Base-by-base conservation (phyloP, 2,329 filamentous ascomycete species). In the Neurospora sp. region DNA sequence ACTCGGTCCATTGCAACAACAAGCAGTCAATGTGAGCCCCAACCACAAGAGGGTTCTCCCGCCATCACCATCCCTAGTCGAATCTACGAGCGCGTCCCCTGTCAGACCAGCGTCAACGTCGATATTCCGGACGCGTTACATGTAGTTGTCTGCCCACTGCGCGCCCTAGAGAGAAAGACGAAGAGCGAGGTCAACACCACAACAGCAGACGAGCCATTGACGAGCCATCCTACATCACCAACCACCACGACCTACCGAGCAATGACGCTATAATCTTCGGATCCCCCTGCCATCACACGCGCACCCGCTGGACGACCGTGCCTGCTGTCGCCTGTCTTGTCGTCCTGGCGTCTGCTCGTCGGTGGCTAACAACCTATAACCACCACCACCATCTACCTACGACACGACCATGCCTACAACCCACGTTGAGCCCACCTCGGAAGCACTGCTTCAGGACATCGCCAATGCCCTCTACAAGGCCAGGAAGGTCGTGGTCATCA, bases 401-500 rank as follows among this genome's bases (percentile, higher is more conserved):
- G 7, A 6, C 52, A 19, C 43, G 73, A 84, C 76, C 58, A 90
- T 90, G 87, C 87, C 87, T 66, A 89, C 85, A 33, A 80, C 82
- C 69, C 87, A 87, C 73, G 84, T 89, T 70, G 81, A 81, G 52
- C 82, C 85, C 10, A 80, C 81, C 52, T 84, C 86, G 72, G 80
- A 82, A 73, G 81, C 84, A 72, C 81, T 83, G 68, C 82, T 92
- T n/a, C 88, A 90, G 75, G 81, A 86, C 39, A 87, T 92, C 73
- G 90, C 90, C 75, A 86, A 91, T 76, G 80, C 83, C 3, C 80
- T 92, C 66, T 84, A 85, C 73, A 89, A 88, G 77, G 86, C 90
- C 11, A 86, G 85, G 72, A 92, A 91, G 77, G 84, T 91, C n/a
- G 84, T 92, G 9, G 87, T 92, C 23, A 83, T 92, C 39, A 92